Evolutionary conservation across 108 stramenopile species (phyloP).

Genomic region (Cyclotella cryptica): DNA sequence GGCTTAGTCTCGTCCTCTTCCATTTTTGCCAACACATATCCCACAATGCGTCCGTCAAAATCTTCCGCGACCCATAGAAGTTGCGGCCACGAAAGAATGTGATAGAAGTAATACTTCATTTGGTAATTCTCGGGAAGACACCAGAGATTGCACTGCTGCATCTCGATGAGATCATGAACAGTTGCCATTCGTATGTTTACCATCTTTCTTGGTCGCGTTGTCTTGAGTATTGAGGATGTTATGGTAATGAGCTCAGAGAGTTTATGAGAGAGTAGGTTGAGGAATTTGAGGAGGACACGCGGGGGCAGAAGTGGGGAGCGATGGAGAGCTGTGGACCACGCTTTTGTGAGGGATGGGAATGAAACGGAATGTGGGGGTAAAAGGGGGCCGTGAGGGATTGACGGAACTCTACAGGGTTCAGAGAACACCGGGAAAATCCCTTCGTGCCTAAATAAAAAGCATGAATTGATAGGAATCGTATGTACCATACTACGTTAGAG

Average conservation of each 20-base stretch:
- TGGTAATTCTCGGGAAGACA: slow-evolving; percentile 99
- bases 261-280: not conserved
- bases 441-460: no score
- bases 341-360: no score
- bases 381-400: no score
- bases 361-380: no score
- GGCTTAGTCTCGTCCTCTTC: slow-evolving; percentile 86
- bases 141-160: slow-evolving; percentile 98
- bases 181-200: slow-evolving; percentile 92
- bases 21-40: slow-evolving; percentile 99
- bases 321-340: no score
- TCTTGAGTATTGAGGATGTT: not conserved
- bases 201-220: slow-evolving; percentile 51
- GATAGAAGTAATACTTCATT: slow-evolving; percentile 98
- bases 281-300: no score
- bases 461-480: no score
- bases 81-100: slow-evolving; percentile 97
- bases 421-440: no score
- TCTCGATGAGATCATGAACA: slow-evolving; percentile 93
- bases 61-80: slow-evolving; percentile 98
- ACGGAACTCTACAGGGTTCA: no score
- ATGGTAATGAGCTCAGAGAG: not conserved
- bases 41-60: slow-evolving; percentile 93
- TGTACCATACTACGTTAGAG: no score
- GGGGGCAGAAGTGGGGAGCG: no score